Evolutionary conservation across 176 grass and related monocot genomes (phyloP).

Genomic region (Triticum turgidum): DNA sequence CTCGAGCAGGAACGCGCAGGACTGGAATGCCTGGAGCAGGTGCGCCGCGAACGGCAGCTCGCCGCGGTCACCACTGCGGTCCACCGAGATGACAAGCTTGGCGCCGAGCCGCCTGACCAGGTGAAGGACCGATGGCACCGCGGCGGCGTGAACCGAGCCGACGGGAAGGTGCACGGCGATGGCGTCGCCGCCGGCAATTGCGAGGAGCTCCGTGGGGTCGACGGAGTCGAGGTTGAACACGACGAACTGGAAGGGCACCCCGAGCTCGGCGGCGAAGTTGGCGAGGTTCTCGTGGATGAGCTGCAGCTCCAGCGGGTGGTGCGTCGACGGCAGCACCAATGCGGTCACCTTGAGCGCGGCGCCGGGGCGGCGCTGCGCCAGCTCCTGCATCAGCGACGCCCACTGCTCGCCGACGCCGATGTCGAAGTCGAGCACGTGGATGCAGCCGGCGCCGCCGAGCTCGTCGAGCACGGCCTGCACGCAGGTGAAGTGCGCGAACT

Average conservation of each 20-base stretch:
- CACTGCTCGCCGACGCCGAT: slow-evolving; percentile 79
- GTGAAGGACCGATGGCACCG: slow-evolving; percentile 56
- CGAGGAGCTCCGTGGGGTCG: slow-evolving; percentile 44
- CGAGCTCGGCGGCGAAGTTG: slow-evolving; percentile 45
- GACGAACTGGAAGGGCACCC: slow-evolving; percentile 61
- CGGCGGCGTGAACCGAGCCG: slow-evolving; percentile 27
- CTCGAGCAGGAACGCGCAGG: slow-evolving; percentile 59
- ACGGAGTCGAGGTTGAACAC: slow-evolving; percentile 50
- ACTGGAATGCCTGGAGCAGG: slow-evolving; percentile 65
- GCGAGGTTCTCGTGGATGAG: slow-evolving; percentile 64
- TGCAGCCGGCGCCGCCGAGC: slow-evolving; percentile 43
- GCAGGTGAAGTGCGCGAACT: slow-evolving; percentile 83
- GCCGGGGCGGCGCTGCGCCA: slow-evolving; percentile 45
- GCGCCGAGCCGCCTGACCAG: slow-evolving; percentile 63
- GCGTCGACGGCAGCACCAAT: slow-evolving; percentile 40
- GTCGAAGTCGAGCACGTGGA: slow-evolving; percentile 87
- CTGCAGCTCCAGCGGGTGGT: slow-evolving; percentile 64
- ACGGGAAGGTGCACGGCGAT: slow-evolving; percentile 72
- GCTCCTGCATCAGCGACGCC: slow-evolving; percentile 83
- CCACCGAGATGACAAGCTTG: slow-evolving; percentile 63
- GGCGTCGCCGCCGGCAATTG: slow-evolving; percentile 36
- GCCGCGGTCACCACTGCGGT: slow-evolving; percentile 48
- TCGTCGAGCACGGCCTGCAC: slow-evolving; percentile 76
- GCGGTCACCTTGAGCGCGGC: slow-evolving; percentile 61
- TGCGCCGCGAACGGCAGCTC: slow-evolving; percentile 62